Percentiles rank a stretch among this genome's conserved stretches.
Conservation (phyloP, 139 green algal genomes). For the Chara braunii region DNA sequence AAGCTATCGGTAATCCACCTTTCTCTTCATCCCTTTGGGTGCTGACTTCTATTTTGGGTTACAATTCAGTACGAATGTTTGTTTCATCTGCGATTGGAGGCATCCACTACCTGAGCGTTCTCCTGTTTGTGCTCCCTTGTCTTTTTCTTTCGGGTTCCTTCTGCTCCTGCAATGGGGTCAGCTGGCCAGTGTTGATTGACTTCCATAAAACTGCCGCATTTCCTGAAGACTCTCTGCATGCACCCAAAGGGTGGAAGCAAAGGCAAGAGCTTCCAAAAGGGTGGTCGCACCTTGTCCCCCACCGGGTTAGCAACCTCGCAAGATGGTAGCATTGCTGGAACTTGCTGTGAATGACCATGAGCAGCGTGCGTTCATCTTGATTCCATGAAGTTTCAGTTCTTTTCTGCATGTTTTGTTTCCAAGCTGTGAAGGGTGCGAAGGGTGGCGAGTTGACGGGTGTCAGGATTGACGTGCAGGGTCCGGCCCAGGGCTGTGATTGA, state of each 20-base stretch:
- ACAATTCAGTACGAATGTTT: slow-evolving; percentile 1
- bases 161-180: neutral
- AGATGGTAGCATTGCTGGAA: neutral
- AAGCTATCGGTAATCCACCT: slow-evolving; percentile 28
- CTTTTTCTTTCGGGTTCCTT: neutral
- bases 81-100: neutral
- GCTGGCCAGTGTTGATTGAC: neutral
- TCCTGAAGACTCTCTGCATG: neutral
- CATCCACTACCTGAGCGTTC: neutral
- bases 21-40: neutral
- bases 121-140: neutral
- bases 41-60: neutral
- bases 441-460: too few relatives aligned
- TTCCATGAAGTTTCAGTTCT: too few relatives aligned
- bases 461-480: too few relatives aligned
- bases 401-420: too few relatives aligned
- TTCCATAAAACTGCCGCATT: neutral
- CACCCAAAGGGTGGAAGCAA: neutral
- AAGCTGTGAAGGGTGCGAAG: too few relatives aligned
- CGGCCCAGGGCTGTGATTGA: too few relatives aligned
- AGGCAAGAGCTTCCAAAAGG: too few relatives aligned
- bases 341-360: neutral
- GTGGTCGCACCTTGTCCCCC: too few relatives aligned
- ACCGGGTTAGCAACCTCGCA: too few relatives aligned
- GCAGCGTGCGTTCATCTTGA: too few relatives aligned